Percentiles rank a stretch among this genome's conserved stretches.
These are phyloP conservation scores for Thielaviopsis euricoi DNA, from an alignment of 2,329 filamentous ascomycete genomes.

Conservation along the genomic window DNA sequence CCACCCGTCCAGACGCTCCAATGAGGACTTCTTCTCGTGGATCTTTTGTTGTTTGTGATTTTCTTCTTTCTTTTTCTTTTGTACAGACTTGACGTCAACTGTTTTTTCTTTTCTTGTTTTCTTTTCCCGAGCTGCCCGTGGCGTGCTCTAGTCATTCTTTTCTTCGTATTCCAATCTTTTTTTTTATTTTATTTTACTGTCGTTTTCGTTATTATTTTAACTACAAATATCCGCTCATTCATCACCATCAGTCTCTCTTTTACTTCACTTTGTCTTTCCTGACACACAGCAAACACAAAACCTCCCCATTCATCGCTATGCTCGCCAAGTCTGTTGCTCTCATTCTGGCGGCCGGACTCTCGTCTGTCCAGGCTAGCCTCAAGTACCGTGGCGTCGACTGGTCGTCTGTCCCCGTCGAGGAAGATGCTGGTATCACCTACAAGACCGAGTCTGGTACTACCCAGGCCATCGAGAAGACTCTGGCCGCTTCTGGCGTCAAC, in stretches of 20 bases:
- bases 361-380: constrained; percentile 25
- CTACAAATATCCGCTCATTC: constrained; percentile 1
- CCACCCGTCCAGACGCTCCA: no score
- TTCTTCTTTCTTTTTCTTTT: neutral
- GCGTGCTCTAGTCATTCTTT: neutral
- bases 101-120: no score
- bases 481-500: constrained; percentile 46
- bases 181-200: neutral
- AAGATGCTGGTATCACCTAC: constrained; percentile 43
- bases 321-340: constrained; percentile 1
- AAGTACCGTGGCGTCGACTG: constrained; percentile 53
- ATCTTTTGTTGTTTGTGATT: neutral
- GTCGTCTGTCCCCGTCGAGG: constrained; percentile 49
- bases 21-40: no score
- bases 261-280: neutral
- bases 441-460: constrained; percentile 35
- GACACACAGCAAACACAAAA: neutral
- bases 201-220: neutral
- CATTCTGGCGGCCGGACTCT: constrained; percentile 2
- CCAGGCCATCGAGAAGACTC: constrained; percentile 44
- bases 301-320: neutral
- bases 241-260: neutral
- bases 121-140: neutral
- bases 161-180: neutral
- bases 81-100: neutral